Evolutionary conservation across 805 yeast genomes (phyloP).

Genomic region (Jamesozyma gamospora): DNA sequence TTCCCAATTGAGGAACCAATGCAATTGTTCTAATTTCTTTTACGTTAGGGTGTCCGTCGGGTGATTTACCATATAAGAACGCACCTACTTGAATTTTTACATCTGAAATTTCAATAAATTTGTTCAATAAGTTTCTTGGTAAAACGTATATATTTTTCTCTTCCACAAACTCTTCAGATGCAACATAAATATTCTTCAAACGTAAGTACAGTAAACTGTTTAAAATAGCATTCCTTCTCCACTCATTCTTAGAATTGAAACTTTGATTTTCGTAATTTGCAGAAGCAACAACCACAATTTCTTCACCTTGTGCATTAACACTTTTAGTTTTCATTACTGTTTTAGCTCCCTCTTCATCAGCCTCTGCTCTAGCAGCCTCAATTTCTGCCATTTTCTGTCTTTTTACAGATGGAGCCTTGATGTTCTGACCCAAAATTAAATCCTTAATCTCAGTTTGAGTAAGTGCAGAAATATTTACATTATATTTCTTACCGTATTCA

Average conservation of each 20-base stretch:
- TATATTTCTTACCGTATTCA: conserved; percentile 78
- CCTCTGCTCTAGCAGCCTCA: conserved; percentile 37
- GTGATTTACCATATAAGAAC: conserved; percentile 68
- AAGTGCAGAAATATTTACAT: conserved; percentile 73
- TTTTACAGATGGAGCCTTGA: conserved; percentile 78
- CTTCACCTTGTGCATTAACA: conserved; percentile 90
- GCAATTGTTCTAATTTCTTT: conserved; percentile 72
- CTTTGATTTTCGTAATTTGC: conserved; percentile 76
- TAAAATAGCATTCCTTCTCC: conserved; percentile 83
- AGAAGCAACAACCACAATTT: conserved; percentile 88
- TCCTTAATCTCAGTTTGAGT: conserved; percentile 93
- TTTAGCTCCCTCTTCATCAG: conserved; percentile 38
- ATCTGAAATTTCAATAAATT: conserved; percentile 74
- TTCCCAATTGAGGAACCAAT: conserved; percentile 83
- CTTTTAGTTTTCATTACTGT: conserved; percentile 77
- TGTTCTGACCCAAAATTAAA: conserved; percentile 87
- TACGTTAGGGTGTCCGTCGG: conserved; percentile 57
- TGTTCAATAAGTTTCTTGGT: conserved; percentile 72
- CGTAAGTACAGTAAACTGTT: conserved; percentile 64
- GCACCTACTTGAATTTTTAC: conserved; percentile 76
- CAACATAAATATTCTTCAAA: conserved; percentile 61
- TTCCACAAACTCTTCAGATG: conserved; percentile 54
- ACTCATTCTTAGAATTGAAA: conserved; percentile 76
- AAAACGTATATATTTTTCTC: conserved; percentile 58
- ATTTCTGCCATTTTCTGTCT: conserved; percentile 78